Evolutionary conservation across 768 basidiomycete genomes (phyloP), one percentile per base, ranked within the genome.

Genomic region (Trichaptum fuscoviolaceum): DNA sequence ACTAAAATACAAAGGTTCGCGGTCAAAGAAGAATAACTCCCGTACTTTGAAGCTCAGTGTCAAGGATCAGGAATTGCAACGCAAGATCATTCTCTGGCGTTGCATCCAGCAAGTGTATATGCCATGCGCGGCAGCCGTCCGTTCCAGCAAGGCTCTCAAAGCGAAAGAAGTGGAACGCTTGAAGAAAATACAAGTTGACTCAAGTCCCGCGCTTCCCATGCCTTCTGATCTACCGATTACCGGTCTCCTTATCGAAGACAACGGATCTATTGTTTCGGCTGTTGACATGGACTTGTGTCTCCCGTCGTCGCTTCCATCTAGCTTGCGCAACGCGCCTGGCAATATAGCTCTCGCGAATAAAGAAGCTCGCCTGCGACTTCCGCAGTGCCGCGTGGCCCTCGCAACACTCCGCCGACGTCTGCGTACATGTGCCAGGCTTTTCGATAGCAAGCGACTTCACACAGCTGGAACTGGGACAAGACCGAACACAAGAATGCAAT

Each of bases 321-420:
- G 20, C 23, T 2, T 12, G 10, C 12, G 75, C 73, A 57, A 23
- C 68, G 7, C 5, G 3, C 58, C 36, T 1, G 57, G n/a, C 15
- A 20, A 63, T 1, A 3, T 60, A n/a, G 68, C 66, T 12, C 20
- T 75, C 1, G 34, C 35, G 0, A 57, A 66, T 17, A 70, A 71
- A 36, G 72, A 76, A 63, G 66, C 70, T 15, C 63, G 66, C 2
- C 64, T 74, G 15, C 70, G 70, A 0, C 35, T 64, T 23, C 73
- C 70, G 1, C 73, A 73, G 57, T 67, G 69, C 0, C 35, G 27
- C 2, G 69, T 69, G 23, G 69, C 69, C 0, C 58, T 75, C 3
- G 23, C 25, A 0, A 35, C 64, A 18, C 62, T 75, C 4, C 72
- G 73, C 0, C 58, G 66, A 2, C 72, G 72, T 23, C 69, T 74